These are phyloP conservation scores for Aspergillus incahuasiensis DNA, from an alignment of 495 filamentous ascomycete species.

Conservation along the genomic window DNA sequence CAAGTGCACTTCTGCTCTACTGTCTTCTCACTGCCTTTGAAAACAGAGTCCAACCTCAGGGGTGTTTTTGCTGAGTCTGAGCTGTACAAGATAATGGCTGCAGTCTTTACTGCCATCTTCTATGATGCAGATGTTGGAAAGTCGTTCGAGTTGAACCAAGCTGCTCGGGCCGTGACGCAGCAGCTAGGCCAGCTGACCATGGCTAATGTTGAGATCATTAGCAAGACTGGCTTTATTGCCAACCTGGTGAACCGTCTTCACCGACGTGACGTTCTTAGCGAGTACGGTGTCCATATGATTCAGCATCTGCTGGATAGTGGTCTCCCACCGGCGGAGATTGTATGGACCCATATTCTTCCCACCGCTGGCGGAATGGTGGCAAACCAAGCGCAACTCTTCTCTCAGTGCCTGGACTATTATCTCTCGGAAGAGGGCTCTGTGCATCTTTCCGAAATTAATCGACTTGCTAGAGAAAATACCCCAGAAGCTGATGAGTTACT, in stretches of 20 bases:
- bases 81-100: constrained; percentile 54
- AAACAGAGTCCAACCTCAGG: constrained; percentile 53
- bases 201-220: constrained; percentile 57
- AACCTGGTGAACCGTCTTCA: constrained; percentile 41
- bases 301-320: constrained; percentile 59
- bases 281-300: constrained; percentile 68
- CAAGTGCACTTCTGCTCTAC: constrained; percentile 57
- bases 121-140: constrained; percentile 61
- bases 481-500: constrained; percentile 43
- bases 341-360: constrained; percentile 65
- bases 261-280: constrained; percentile 44
- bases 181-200: constrained; percentile 59
- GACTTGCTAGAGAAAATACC: constrained; percentile 44
- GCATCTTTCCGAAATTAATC: constrained; percentile 55
- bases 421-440: constrained; percentile 49
- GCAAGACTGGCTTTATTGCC: constrained; percentile 45
- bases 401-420: constrained; percentile 73
- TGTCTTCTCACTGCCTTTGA: constrained; percentile 60
- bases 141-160: constrained; percentile 57
- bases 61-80: constrained; percentile 55
- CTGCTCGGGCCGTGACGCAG: constrained; percentile 48
- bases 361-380: constrained; percentile 58
- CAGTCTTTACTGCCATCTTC: constrained; percentile 60
- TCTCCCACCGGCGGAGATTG: constrained; percentile 57
- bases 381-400: constrained; percentile 68